Conservation (phyloP, 2,329 filamentous ascomycete genomes). For the Raffaelea ambrosiae region DNA sequence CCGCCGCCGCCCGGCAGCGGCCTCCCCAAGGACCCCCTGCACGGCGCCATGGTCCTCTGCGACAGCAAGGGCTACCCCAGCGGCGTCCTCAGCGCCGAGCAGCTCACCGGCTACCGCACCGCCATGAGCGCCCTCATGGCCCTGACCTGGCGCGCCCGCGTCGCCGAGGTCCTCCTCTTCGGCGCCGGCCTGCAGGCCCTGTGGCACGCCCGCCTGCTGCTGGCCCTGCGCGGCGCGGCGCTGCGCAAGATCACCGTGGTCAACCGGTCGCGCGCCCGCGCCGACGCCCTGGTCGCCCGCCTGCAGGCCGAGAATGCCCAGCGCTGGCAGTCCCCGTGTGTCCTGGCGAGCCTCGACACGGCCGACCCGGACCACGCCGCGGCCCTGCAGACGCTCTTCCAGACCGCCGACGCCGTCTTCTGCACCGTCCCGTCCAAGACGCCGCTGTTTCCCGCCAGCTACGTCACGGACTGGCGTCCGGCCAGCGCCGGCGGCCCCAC, state of each 20-base stretch:
- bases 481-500: constrained; percentile 19
- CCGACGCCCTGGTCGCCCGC: constrained; percentile 29
- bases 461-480: constrained; percentile 32
- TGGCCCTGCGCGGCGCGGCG: constrained; percentile 36
- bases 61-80: constrained; percentile 48
- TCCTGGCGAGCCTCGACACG: not conserved
- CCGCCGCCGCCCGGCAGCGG: constrained; percentile 7
- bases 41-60: constrained; percentile 49
- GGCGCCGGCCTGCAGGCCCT: constrained; percentile 63
- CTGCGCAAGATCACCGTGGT: constrained; percentile 22
- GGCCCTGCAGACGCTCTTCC: constrained; percentile 44
- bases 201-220: constrained; percentile 60
- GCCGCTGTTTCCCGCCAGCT: constrained; percentile 49
- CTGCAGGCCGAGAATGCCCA: not conserved
- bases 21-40: constrained; percentile 23
- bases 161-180: constrained; percentile 53
- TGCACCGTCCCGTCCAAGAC: constrained; percentile 50
- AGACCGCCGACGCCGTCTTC: constrained; percentile 53
- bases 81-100: constrained; percentile 57
- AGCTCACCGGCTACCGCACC: constrained; percentile 62
- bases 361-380: too few species aligned
- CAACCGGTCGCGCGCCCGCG: constrained; percentile 19
- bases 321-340: not conserved
- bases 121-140: constrained; percentile 55
- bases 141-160: constrained; percentile 34